Conservation (phyloP, 768 basidiomycete genomes). For the Tubosaeta sp. region DNA sequence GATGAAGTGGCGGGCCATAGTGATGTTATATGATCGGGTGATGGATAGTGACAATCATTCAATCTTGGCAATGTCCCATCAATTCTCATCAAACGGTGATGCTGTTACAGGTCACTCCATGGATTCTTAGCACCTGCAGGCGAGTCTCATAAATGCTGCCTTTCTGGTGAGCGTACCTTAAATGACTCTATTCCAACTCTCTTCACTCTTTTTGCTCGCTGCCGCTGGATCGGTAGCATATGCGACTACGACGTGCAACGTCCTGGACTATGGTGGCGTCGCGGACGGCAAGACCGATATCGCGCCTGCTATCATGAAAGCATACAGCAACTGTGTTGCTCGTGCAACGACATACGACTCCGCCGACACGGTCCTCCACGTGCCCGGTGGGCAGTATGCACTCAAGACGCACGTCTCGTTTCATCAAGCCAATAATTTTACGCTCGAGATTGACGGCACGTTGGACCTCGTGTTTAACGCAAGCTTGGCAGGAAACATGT, state of each 20-base stretch:
- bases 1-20: no score
- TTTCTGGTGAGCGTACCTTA: background rate
- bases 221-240: background rate
- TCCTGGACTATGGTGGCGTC: slow-evolving; percentile 4
- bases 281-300: slow-evolving; percentile 6
- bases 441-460: slow-evolving; percentile 4
- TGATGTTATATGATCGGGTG: no score
- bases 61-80: no score
- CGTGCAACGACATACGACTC: background rate
- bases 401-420: background rate
- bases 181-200: background rate
- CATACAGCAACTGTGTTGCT: background rate
- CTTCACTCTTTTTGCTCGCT: background rate
- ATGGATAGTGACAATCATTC: no score
- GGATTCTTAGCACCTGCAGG: no score
- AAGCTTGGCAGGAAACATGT: background rate
- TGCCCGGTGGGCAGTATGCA: slow-evolving; percentile 6
- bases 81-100: no score
- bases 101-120: no score
- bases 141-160: no score
- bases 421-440: background rate
- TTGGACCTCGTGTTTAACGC: slow-evolving; percentile 1
- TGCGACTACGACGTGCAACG: slow-evolving; percentile 8
- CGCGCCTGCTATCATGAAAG: slow-evolving; percentile 2
- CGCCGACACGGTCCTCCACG: slow-evolving; percentile 1